Evolutionary conservation across 441 rosid genomes (phyloP).

Genomic region (Adansonia madagascariensis): DNA sequence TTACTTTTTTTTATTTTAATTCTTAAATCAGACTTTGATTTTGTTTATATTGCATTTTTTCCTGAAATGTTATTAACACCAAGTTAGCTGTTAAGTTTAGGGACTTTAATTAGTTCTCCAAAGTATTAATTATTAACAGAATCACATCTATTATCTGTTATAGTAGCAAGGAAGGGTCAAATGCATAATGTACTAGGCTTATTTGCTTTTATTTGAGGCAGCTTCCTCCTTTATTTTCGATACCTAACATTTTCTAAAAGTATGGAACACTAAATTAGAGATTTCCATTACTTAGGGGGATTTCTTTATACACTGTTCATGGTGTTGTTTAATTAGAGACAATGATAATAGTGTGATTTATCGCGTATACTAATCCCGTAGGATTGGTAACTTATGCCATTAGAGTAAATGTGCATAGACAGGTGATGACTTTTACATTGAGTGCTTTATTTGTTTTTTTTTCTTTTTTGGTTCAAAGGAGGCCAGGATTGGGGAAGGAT

Average conservation of each 20-base stretch:
- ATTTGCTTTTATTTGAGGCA: constrained; percentile 13
- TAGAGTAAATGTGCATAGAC: not conserved
- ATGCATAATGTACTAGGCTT: not conserved
- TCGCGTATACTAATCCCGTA: not conserved
- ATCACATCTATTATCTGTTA: not conserved
- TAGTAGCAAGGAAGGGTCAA: constrained; percentile 3
- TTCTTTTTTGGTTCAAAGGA: no score
- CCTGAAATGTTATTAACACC: not conserved
- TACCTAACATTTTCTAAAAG: not conserved
- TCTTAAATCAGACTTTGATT: not conserved
- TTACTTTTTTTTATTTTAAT: not conserved
- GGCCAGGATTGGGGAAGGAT: no score
- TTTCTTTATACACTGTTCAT: not conserved
- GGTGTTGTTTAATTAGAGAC: not conserved
- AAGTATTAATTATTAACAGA: not conserved
- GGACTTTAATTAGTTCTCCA: not conserved
- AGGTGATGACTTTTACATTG: not conserved
- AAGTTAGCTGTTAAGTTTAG: constrained; percentile 7
- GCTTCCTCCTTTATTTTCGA: constrained; percentile 8
- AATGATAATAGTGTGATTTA: not conserved
- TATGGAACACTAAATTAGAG: not conserved
- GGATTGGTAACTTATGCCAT: not conserved
- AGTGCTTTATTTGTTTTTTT: no score
- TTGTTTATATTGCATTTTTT: not conserved
- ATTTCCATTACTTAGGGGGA: not conserved